Conservation (phyloP, 2,329 filamentous ascomycete genomes). For the Curvularia lunata region DNA sequence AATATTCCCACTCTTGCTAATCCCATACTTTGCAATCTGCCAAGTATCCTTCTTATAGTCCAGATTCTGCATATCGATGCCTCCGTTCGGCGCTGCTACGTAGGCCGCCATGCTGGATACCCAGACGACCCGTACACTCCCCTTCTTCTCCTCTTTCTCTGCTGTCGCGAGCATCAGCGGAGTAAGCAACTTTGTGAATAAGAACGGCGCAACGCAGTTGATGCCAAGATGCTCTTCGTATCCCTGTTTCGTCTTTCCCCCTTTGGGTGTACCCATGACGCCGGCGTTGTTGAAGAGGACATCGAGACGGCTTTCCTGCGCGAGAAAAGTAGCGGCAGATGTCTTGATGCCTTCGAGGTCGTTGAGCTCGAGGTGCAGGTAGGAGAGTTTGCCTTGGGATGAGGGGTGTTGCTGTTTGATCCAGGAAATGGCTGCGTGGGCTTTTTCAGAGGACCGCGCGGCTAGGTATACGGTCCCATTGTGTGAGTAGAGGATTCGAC, state of each 20-base stretch:
- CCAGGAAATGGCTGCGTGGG: slow-evolving; percentile 54
- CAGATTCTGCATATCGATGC: slow-evolving; percentile 28
- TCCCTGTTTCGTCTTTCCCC: slow-evolving; percentile 30
- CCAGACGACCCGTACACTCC: slow-evolving; percentile 49
- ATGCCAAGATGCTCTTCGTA: slow-evolving; percentile 48
- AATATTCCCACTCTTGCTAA: slow-evolving; percentile 39
- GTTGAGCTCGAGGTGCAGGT: slow-evolving; percentile 49
- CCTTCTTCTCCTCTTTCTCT: slow-evolving; percentile 14
- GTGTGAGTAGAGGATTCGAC: slow-evolving; percentile 60
- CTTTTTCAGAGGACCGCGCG: slow-evolving; percentile 50
- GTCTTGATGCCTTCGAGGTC: slow-evolving; percentile 51
- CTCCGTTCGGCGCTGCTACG: slow-evolving; percentile 18
- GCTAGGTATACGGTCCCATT: slow-evolving; percentile 65
- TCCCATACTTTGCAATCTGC: slow-evolving; percentile 24
- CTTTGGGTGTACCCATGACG: slow-evolving; percentile 39
- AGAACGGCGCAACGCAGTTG: slow-evolving; percentile 51
- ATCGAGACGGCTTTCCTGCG: slow-evolving; percentile 51
- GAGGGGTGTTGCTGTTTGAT: slow-evolving; percentile 47
- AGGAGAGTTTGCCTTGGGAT: slow-evolving; percentile 25
- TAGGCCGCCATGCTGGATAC: slow-evolving; percentile 21
- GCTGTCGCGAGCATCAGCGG: slow-evolving; percentile 47
- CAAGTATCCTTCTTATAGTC: slow-evolving; percentile 18
- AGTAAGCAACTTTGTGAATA: slow-evolving; percentile 50
- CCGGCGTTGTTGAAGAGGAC: slow-evolving; percentile 51
- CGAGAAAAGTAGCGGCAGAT: slow-evolving; percentile 47